Conservation (phyloP, 768 basidiomycete species). For the Leccinum longicurvipes region DNA sequence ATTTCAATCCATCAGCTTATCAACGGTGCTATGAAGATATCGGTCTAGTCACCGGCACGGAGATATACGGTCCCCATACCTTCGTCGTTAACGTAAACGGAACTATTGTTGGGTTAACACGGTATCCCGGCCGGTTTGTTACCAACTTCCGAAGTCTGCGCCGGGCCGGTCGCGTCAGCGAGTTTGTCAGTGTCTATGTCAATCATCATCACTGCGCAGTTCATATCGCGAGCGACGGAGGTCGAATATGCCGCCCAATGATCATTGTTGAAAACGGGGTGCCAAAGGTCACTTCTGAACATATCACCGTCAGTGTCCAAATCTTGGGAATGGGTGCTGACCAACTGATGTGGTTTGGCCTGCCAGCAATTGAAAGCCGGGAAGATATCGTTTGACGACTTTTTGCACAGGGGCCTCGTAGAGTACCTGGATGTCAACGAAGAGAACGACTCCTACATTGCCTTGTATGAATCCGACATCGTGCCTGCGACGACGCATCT, state of each 20-base stretch:
- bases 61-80: conserved; percentile 90
- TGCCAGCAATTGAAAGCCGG: conserved; percentile 76
- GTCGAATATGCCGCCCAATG: conserved; percentile 94
- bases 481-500: conserved; percentile 84
- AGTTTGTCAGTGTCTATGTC: conserved; percentile 95
- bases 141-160: conserved; percentile 88
- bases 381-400: conserved; percentile 85
- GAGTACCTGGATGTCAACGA: conserved; percentile 99
- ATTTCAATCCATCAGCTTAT: conserved; percentile 10
- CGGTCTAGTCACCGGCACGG: conserved; percentile 84
- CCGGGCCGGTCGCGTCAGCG: conserved; percentile 87
- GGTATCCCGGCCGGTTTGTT: conserved; percentile 82
- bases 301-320: conserved; percentile 57
- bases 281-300: conserved; percentile 74
- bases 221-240: conserved; percentile 95
- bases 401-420: conserved; percentile 86
- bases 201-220: conserved; percentile 94
- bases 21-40: conserved; percentile 60
- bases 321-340: background rate
- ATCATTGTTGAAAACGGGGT: conserved; percentile 89
- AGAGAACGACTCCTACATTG: conserved; percentile 96
- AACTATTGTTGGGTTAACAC: conserved; percentile 89
- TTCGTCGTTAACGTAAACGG: conserved; percentile 98
- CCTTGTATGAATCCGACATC: conserved; percentile 89
- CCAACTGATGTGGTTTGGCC: conserved; percentile 7